These are phyloP conservation scores for Aspergillus sp. DNA, from an alignment of 2,329 filamentous ascomycete species.

Conservation along the genomic window DNA sequence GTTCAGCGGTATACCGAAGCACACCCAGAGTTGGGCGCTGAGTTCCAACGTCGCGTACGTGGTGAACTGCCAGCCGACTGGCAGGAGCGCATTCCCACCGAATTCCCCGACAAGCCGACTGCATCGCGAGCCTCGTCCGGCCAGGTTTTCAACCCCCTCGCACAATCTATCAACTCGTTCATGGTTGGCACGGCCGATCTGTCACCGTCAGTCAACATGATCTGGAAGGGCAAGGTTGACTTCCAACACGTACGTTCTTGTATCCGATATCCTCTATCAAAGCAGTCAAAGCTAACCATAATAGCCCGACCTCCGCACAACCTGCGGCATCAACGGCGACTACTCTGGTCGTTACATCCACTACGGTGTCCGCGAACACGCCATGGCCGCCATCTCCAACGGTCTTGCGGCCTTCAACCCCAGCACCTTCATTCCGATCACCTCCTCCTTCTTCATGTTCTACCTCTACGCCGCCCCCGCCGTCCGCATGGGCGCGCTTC, in stretches of 20 bases:
- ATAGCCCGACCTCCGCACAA: conserved; percentile 29
- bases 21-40: conserved; percentile 49
- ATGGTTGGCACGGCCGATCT: conserved; percentile 58
- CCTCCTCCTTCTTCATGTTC: conserved; percentile 64
- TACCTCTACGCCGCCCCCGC: conserved; percentile 59
- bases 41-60: conserved; percentile 50
- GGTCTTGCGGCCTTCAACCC: conserved; percentile 59
- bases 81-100: conserved; percentile 50
- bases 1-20: conserved; percentile 44
- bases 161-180: conserved; percentile 47
- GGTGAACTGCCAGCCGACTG: conserved; percentile 53
- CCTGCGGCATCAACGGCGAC: conserved; percentile 48
- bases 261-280: neutral
- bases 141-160: conserved; percentile 54
- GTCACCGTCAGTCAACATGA: conserved; percentile 57
- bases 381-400: conserved; percentile 79
- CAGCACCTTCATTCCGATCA: conserved; percentile 58
- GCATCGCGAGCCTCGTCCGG: conserved; percentile 51
- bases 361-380: conserved; percentile 62
- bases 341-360: conserved; percentile 54
- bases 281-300: conserved; percentile 4
- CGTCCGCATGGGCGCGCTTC: conserved; percentile 61
- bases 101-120: conserved; percentile 51
- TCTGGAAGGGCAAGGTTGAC: conserved; percentile 52
- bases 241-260: conserved; percentile 48